Evolutionary conservation across 2,329 filamentous ascomycete species (phyloP).

Genomic region (Ilyonectria robusta): DNA sequence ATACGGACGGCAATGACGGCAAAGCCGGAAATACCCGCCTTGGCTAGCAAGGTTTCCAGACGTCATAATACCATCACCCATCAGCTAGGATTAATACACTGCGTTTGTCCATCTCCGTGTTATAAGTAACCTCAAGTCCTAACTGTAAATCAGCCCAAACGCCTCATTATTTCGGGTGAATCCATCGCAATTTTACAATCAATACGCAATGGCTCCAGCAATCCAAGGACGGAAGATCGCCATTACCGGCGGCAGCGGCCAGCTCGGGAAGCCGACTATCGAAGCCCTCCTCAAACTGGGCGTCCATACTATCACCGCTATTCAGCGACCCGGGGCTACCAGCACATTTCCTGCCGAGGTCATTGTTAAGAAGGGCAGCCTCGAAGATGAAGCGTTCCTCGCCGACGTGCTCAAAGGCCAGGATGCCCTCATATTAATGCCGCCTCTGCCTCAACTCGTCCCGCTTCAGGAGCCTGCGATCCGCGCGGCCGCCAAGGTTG

Average conservation of each 20-base stretch:
- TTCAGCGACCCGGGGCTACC: constrained; percentile 23
- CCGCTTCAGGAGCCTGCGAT: constrained; percentile 31
- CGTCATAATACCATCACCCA: neutral
- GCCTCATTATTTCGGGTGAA: neutral
- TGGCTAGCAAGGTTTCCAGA: neutral
- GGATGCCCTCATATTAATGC: constrained; percentile 28
- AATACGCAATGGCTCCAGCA: constrained; percentile 14
- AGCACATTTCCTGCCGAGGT: constrained; percentile 19
- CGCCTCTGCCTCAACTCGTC: constrained; percentile 28
- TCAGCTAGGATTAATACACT: neutral
- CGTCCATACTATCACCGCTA: constrained; percentile 27
- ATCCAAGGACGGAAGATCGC: constrained; percentile 25
- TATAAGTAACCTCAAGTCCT: neutral
- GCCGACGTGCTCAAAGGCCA: constrained; percentile 15
- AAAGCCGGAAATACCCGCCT: neutral
- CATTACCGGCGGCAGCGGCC: constrained; percentile 25
- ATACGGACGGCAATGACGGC: neutral
- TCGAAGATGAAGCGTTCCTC: constrained; percentile 28
- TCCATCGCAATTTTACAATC: constrained; percentile 5
- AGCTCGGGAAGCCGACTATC: constrained; percentile 17
- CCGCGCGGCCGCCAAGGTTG: constrained; percentile 26
- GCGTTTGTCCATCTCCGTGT: neutral
- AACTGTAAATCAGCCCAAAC: neutral
- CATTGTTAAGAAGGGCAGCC: constrained; percentile 16
- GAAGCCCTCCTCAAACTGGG: constrained; percentile 16